A percentile compares a stretch with the other conserved stretches of the same genome.
These are phyloP conservation scores for Geopyxis carbonaria DNA, from an alignment of 495 filamentous ascomycete species.

Conservation along the genomic window DNA sequence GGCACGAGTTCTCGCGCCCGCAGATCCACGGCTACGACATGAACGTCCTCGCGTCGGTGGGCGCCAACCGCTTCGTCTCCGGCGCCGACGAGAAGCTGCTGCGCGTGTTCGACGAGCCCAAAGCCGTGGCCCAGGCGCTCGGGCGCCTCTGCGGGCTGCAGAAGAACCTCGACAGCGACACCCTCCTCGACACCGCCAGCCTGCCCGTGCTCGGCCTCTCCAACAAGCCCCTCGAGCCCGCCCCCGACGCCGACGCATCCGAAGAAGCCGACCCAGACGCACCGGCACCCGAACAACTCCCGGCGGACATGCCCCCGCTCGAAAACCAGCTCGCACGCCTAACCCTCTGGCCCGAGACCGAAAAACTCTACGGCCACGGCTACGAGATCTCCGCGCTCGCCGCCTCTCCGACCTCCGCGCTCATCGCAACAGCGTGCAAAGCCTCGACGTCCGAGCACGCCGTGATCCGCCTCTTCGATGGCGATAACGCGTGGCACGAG, in stretches of 20 bases:
- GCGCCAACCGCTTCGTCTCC: constrained; percentile 59
- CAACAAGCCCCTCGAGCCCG: constrained; percentile 57
- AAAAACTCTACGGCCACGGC: constrained; percentile 98
- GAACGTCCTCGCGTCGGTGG: constrained; percentile 73
- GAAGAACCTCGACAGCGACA: constrained; percentile 21
- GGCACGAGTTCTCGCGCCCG: constrained; percentile 91
- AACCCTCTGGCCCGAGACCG: constrained; percentile 86
- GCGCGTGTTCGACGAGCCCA: constrained; percentile 84
- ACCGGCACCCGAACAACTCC: constrained; percentile 28
- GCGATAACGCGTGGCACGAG: constrained; percentile 60
- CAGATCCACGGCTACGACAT: constrained; percentile 98
- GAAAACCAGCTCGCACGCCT: constrained; percentile 81
- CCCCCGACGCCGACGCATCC: constrained; percentile 29
- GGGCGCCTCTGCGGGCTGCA: constrained; percentile 46
- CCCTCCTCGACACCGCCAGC: constrained; percentile 67
- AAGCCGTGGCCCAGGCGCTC: constrained; percentile 59
- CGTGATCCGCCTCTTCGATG: constrained; percentile 80
- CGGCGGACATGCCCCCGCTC: constrained; percentile 51
- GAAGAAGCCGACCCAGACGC: constrained; percentile 29
- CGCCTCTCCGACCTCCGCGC: constrained; percentile 48
- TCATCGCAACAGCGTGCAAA: constrained; percentile 86
- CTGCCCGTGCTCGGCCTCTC: constrained; percentile 91
- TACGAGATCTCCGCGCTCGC: constrained; percentile 89
- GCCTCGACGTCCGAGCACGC: constrained; percentile 87
- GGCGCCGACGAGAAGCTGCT: constrained; percentile 97